These are phyloP conservation scores for Citrus hindsii DNA, from an alignment of 345 rosid genomes.

Conservation along the genomic window DNA sequence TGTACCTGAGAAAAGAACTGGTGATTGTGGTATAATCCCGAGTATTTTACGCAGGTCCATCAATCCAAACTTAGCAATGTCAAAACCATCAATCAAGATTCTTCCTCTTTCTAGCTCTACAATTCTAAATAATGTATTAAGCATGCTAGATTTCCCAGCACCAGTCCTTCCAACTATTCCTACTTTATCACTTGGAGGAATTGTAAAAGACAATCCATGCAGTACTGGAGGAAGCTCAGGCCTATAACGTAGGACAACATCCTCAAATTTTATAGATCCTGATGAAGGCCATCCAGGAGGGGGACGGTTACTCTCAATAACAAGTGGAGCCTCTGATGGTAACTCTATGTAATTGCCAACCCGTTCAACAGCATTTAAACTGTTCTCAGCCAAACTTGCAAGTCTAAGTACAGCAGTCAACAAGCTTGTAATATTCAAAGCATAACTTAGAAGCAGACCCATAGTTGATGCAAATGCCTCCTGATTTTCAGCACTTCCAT, in stretches of 20 bases:
- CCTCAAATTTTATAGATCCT: conserved; percentile 85
- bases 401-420: conserved; percentile 90
- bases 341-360: conserved; percentile 79
- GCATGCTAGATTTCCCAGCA: conserved; percentile 97
- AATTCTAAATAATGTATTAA: conserved; percentile 89
- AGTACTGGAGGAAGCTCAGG: conserved; percentile 94
- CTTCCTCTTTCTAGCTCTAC: conserved; percentile 95
- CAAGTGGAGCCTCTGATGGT: conserved; percentile 84
- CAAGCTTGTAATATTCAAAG: conserved; percentile 79
- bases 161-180: conserved; percentile 99
- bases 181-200: conserved; percentile 89
- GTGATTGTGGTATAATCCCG: conserved; percentile 98
- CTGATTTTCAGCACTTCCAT: conserved; percentile 83
- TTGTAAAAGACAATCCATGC: conserved; percentile 75
- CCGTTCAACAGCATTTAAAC: conserved; percentile 94
- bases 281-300: conserved; percentile 99
- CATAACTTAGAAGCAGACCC: conserved; percentile 98
- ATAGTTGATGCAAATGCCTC: conserved; percentile 89
- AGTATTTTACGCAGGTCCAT: conserved; percentile 93
- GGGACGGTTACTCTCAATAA: conserved; percentile 83
- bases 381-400: conserved; percentile 97
- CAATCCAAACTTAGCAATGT: conserved; percentile 74
- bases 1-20: conserved; percentile 97
- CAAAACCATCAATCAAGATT: conserved; percentile 79
- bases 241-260: conserved; percentile 90